Conservation (phyloP, 2,329 filamentous ascomycete species). For the Colletotrichum graminicola region DNA sequence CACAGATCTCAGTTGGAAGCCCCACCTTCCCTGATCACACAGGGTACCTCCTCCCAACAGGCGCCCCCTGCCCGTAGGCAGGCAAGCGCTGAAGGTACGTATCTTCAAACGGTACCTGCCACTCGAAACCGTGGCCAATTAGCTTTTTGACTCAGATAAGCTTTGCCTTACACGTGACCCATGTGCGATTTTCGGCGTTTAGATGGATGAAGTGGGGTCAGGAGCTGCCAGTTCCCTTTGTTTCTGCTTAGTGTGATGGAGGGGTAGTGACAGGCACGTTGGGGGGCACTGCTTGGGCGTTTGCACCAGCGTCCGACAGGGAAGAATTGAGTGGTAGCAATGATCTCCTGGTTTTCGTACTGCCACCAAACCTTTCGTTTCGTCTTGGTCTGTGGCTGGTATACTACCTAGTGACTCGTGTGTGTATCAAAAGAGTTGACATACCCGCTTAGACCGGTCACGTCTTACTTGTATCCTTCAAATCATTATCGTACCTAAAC, state of each 20-base stretch:
- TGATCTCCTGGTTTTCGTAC: not conserved
- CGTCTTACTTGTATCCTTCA: conserved; percentile 16
- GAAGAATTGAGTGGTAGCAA: no score
- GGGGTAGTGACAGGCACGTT: conserved; percentile 2
- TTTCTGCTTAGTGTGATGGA: not conserved
- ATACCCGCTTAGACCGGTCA: conserved; percentile 11
- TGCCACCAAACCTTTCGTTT: not conserved
- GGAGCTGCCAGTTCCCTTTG: not conserved
- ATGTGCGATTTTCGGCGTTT: not conserved
- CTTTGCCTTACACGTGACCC: not conserved
- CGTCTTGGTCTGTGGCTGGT: not conserved
- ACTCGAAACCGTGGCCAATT: not conserved
- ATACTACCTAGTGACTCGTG: not conserved
- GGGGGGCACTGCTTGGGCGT: not conserved
- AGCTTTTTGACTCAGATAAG: not conserved
- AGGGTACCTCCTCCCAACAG: conserved; percentile 1
- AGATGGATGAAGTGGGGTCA: not conserved
- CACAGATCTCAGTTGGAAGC: not conserved
- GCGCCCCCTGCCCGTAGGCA: not conserved
- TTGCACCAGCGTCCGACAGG: not conserved
- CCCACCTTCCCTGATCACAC: conserved; percentile 16
- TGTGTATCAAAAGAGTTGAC: not conserved
- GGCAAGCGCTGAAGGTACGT: not conserved
- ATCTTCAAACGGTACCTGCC: not conserved
- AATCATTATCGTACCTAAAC: not conserved